These are phyloP conservation scores for Carex littledalei DNA, from an alignment of 176 grass and related monocot species.

Conservation along the genomic window DNA sequence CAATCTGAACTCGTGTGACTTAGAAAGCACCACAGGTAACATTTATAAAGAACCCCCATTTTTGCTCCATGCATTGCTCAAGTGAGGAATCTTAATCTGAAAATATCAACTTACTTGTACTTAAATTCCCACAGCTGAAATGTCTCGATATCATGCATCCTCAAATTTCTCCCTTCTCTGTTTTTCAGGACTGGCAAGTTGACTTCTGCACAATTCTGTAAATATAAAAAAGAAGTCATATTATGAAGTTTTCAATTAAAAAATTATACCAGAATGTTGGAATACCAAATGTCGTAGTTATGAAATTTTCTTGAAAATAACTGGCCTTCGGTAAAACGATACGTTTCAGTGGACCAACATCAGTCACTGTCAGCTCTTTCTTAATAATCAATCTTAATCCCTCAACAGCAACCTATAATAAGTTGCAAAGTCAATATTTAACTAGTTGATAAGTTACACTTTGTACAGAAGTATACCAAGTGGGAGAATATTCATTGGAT, in stretches of 20 bases:
- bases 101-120: conserved; percentile 49
- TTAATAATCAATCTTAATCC: conserved; percentile 72
- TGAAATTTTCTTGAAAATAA: conserved; percentile 18
- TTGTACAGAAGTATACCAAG: background rate
- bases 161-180: conserved; percentile 65
- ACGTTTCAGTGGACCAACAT: conserved; percentile 75
- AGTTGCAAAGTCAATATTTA: conserved; percentile 10
- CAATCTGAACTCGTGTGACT: background rate
- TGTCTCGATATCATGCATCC: conserved; percentile 73
- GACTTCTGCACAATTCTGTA: conserved; percentile 79
- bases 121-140: conserved; percentile 79
- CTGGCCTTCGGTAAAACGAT: conserved; percentile 91
- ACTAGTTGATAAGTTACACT: background rate
- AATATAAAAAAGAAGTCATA: conserved; percentile 10
- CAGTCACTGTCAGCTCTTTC: conserved; percentile 84
- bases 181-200: conserved; percentile 54
- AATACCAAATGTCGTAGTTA: background rate
- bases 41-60: background rate
- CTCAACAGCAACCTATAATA: conserved; percentile 48
- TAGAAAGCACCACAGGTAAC: background rate
- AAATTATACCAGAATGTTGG: background rate
- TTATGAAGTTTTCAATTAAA: background rate
- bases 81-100: background rate
- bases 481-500: background rate
- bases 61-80: background rate